phyloP scores from a whole-genome alignment of 2,329 filamentous ascomycete genomes.

The Samsoniella hepiali region DNA sequence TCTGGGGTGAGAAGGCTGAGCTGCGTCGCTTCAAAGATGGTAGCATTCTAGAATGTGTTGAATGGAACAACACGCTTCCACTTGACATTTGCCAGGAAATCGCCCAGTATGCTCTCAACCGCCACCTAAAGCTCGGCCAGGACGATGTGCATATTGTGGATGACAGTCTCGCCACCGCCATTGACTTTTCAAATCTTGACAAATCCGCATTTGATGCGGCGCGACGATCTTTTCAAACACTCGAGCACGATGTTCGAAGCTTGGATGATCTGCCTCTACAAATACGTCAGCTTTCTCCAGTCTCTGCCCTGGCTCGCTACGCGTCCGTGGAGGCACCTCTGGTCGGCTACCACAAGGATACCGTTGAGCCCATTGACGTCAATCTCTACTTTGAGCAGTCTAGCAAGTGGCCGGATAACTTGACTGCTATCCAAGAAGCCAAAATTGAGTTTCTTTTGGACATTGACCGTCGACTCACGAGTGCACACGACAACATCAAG shows the following conservation, averaged over 20 bases:
- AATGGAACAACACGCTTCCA: constrained; percentile 69
- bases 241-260: constrained; percentile 73
- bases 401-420: constrained; percentile 86
- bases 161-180: constrained; percentile 46
- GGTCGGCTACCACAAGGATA: constrained; percentile 43
- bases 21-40: constrained; percentile 93
- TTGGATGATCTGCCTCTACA: constrained; percentile 85
- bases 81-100: constrained; percentile 77
- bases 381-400: constrained; percentile 92
- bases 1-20: constrained; percentile 94
- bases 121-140: constrained; percentile 62
- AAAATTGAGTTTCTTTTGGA: constrained; percentile 87
- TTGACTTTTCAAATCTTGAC: constrained; percentile 47
- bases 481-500: constrained; percentile 56
- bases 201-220: constrained; percentile 63
- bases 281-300: constrained; percentile 73
- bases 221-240: constrained; percentile 64
- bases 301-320: constrained; percentile 71
- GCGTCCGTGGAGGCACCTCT: constrained; percentile 52
- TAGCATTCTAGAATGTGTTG: constrained; percentile 85
- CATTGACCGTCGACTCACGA: constrained; percentile 67
- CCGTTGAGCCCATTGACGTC: constrained; percentile 64
- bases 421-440: constrained; percentile 86
- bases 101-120: constrained; percentile 63
- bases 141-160: constrained; percentile 52